Conservation (phyloP, 2,329 filamentous ascomycete genomes). For the Lachnellula willkommii region DNA sequence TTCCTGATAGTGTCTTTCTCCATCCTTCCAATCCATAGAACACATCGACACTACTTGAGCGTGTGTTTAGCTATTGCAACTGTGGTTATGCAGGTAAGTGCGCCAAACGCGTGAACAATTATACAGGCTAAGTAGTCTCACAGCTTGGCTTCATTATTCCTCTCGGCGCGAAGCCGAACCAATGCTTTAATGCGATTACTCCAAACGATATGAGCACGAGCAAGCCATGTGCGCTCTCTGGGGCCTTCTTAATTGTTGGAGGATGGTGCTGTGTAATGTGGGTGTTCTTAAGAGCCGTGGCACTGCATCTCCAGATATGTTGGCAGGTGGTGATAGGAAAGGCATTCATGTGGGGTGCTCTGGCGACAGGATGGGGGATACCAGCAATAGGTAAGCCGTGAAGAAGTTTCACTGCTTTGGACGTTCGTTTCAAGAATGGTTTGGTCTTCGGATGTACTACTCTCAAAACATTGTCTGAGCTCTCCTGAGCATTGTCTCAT, state of each 20-base stretch:
- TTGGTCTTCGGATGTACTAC: too few relatives aligned
- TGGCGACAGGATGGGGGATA: slow-evolving; percentile 77
- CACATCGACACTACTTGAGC: slow-evolving; percentile 86
- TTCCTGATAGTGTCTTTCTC: slow-evolving; percentile 78
- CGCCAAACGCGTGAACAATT: slow-evolving; percentile 1
- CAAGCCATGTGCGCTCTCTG: slow-evolving; percentile 79
- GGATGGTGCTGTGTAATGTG: slow-evolving; percentile 82
- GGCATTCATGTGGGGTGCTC: slow-evolving; percentile 82
- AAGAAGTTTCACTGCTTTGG: too few relatives aligned
- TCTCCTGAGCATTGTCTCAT: not conserved
- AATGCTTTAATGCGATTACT: slow-evolving; percentile 87
- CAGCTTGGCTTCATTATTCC: slow-evolving; percentile 89
- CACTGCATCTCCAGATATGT: slow-evolving; percentile 94
- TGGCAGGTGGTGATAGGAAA: slow-evolving; percentile 90
- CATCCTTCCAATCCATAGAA: slow-evolving; percentile 78
- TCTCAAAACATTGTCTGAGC: too few relatives aligned
- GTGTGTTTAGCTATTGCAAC: slow-evolving; percentile 76
- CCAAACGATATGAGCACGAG: slow-evolving; percentile 86
- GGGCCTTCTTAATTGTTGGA: slow-evolving; percentile 77
- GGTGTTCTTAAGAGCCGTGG: slow-evolving; percentile 85
- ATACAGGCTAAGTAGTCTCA: slow-evolving; percentile 18
- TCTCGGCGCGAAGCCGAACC: slow-evolving; percentile 67
- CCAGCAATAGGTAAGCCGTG: slow-evolving; percentile 42
- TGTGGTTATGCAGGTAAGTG: slow-evolving; percentile 70
- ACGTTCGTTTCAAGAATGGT: too few relatives aligned